Evolutionary conservation across 2,329 filamentous ascomycete genomes (phyloP), one percentile per base, ranked within the genome.

Genomic region (Ceratocystis cacaofunesta): DNA sequence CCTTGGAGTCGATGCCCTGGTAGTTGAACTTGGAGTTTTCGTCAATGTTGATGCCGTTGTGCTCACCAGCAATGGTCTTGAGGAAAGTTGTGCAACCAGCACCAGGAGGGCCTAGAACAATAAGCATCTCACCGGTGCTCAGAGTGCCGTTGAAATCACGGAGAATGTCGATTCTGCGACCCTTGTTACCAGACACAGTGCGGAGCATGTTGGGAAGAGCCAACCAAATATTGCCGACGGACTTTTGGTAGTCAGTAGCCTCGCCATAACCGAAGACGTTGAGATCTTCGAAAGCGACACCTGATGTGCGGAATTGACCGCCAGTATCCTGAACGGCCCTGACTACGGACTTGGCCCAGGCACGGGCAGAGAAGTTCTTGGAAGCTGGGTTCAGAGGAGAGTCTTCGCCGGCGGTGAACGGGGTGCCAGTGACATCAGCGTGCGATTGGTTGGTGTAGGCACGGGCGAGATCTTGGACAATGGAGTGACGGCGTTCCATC

Each of bases 81-180:
- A 95, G 78, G 69, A 95, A 86, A 1, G 90, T 95, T 17, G 88
- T 90, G 74, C 90, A 95, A 64, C 88, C 88, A n/a, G 82, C 80
- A 50, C 83, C 83, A 1, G 87, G 87, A 65, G 86, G 87, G 17
- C 87, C 87, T 43, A 90, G 79, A 1, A 90, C 87, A 17, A 90
- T 85, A 32, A 90, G 75, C 85, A 90, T 88, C 77, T 90, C 87
- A 55, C 87, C 87, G 68, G 82, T 82, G 71, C 83, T 79, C 1
- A 90, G 84, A 0, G 89, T 72, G 30, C 87, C 87, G 69, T 89
- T 85, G 66, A 88, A 84, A 70, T 83, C 76, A 68, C 80, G 82
- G 68, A 90, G 74, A 69, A 90, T 90, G 70, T 90, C 84, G 69
- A 88, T 85, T 69, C 82, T 82, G 69, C 79, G 76, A 50, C 78